Percentiles rank a stretch among this genome's conserved stretches.
Evolutionary conservation across 2,329 filamentous ascomycete species (phyloP).

Genomic region (Trichophyton benhamiae): DNA sequence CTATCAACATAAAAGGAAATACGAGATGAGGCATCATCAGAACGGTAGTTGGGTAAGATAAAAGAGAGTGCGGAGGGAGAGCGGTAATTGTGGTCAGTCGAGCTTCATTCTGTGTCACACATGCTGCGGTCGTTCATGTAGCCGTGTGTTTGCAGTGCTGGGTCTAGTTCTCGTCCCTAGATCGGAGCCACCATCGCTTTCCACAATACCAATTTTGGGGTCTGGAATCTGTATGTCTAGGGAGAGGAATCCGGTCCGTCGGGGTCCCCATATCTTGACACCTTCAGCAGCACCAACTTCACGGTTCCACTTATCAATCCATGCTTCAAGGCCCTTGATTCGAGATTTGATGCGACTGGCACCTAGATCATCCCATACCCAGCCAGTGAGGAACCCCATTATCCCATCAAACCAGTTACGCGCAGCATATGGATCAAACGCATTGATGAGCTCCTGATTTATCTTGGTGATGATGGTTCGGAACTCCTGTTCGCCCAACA

Average conservation of each 20-base stretch:
- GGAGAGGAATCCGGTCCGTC: conserved; percentile 76
- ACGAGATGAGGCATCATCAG: neutral
- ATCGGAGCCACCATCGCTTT: conserved; percentile 25
- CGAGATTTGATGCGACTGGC: conserved; percentile 62
- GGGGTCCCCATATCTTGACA: conserved; percentile 64
- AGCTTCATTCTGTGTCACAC: neutral
- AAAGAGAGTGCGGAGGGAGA: conserved; percentile 3
- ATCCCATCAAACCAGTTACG: conserved; percentile 69
- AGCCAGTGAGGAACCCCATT: conserved; percentile 73
- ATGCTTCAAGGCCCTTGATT: conserved; percentile 58
- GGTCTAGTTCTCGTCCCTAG: conserved; percentile 27
- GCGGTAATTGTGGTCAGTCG: neutral
- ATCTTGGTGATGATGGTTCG: conserved; percentile 67
- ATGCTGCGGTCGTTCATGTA: neutral
- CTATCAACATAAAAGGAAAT: conserved; percentile 1
- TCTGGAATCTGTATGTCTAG: conserved; percentile 41
- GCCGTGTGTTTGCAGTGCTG: conserved; percentile 10
- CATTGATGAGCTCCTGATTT: conserved; percentile 62
- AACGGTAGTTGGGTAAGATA: neutral
- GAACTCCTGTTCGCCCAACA: conserved; percentile 77
- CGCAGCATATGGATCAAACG: conserved; percentile 65
- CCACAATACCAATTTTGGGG: conserved; percentile 37
- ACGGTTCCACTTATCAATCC: conserved; percentile 77
- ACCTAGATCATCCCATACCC: conserved; percentile 88
- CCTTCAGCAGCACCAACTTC: conserved; percentile 47